Percentiles rank a stretch among this genome's conserved stretches.
Conservation (phyloP, 73 alveolate genomes). For the Durusdinium trenchii region DNA sequence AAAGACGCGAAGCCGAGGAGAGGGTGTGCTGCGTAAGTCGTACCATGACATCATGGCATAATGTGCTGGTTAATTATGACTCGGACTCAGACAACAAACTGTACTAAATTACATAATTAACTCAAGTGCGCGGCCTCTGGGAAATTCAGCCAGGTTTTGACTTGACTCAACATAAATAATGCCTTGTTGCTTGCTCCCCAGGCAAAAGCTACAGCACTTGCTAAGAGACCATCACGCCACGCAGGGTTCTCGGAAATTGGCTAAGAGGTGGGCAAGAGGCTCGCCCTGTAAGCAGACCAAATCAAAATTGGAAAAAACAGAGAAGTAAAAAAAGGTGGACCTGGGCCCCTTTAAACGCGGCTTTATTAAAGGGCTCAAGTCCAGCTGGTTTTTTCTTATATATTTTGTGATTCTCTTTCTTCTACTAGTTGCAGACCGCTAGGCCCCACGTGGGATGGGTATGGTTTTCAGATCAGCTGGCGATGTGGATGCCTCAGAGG, state of each 20-base stretch:
- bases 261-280: no score
- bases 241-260: background rate
- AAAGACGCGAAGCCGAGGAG: conserved; percentile 79
- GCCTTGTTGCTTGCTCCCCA: background rate
- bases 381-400: background rate
- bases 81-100: no score
- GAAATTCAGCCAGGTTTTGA: background rate
- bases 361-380: no score
- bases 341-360: no score
- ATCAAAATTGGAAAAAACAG: no score
- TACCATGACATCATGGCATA: background rate
- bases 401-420: background rate
- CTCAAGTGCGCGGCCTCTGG: no score
- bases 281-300: no score
- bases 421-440: background rate
- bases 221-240: conserved; percentile 41
- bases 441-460: conserved; percentile 93
- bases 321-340: no score
- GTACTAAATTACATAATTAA: no score
- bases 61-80: no score
- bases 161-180: background rate
- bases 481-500: conserved; percentile 27
- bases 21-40: background rate
- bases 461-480: conserved; percentile 84
- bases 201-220: conserved; percentile 54